Percentiles rank a stretch among this genome's conserved stretches.
Evolutionary conservation across 1,284 basidiomycete species (phyloP).

Genomic region (Naganishia cerealis): DNA sequence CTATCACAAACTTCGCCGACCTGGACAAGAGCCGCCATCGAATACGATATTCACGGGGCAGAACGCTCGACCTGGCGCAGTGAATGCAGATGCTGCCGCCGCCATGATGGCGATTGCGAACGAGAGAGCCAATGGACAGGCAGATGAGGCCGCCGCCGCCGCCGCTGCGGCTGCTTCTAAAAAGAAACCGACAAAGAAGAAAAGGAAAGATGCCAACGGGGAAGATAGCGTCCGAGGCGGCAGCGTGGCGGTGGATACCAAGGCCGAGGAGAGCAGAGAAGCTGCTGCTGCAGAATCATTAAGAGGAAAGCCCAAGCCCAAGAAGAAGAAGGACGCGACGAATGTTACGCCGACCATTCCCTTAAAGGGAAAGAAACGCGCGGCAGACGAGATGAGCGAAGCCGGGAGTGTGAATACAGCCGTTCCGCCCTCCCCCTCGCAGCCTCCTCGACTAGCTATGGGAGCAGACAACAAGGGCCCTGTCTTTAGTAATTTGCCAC

Average conservation of each 20-base stretch:
- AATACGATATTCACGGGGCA: constrained; percentile 25
- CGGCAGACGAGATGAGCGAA: constrained; percentile 31
- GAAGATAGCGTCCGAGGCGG: constrained; percentile 16
- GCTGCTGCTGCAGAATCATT: background rate
- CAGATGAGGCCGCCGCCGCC: constrained; percentile 3
- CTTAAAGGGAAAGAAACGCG: constrained; percentile 30
- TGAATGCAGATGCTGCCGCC: constrained; percentile 20
- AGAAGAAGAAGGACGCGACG: constrained; percentile 29
- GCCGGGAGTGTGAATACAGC: constrained; percentile 11
- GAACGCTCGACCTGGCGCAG: constrained; percentile 6
- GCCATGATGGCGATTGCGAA: constrained; percentile 28
- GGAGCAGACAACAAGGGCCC: constrained; percentile 6
- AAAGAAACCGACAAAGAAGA: constrained; percentile 33
- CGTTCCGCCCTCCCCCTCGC: constrained; percentile 11
- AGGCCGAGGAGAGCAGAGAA: background rate
- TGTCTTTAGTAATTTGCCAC: background rate
- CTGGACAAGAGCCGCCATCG: constrained; percentile 15
- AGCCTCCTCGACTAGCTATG: constrained; percentile 4
- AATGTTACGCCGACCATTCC: constrained; percentile 3
- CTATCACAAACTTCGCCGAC: constrained; percentile 23
- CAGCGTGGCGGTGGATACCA: constrained; percentile 7
- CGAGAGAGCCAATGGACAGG: constrained; percentile 17
- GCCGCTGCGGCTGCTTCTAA: background rate
- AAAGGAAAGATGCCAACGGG: constrained; percentile 23
- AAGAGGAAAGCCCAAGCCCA: constrained; percentile 17